Conservation (phyloP, 257 asterid species). For the Solanum etuberosum region DNA sequence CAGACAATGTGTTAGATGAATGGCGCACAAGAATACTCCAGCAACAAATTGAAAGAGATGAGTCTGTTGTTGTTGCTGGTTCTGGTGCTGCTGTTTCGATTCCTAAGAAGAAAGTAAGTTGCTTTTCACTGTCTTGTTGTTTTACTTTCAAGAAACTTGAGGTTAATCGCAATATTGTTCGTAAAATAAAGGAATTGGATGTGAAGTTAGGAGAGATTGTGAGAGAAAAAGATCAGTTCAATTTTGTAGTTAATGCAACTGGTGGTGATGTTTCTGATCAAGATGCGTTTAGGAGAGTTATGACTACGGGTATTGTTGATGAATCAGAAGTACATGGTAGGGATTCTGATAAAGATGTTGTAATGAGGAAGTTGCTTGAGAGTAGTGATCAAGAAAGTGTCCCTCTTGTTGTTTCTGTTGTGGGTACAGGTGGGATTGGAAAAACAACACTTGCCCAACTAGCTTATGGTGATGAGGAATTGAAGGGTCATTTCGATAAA, state of each 20-base stretch:
- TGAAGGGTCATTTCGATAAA: slow-evolving; percentile 1
- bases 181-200: slow-evolving; percentile 5
- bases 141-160: not conserved
- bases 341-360: slow-evolving; percentile 1
- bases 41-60: not conserved
- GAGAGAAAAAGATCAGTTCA: slow-evolving; percentile 1
- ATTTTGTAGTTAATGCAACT: not conserved
- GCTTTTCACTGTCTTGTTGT: not conserved
- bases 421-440: slow-evolving; percentile 39
- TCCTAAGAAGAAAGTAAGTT: not conserved
- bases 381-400: not conserved
- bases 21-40: not conserved
- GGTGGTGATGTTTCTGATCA: not conserved
- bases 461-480: slow-evolving; percentile 6
- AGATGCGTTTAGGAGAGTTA: not conserved
- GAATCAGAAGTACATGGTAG: slow-evolving; percentile 12
- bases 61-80: not conserved
- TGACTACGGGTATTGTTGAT: slow-evolving; percentile 7
- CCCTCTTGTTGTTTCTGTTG: slow-evolving; percentile 11
- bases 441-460: slow-evolving; percentile 32
- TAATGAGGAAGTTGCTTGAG: slow-evolving; percentile 12
- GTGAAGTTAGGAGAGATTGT: not conserved
- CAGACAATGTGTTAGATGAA: slow-evolving; percentile 10
- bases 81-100: not conserved
- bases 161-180: not conserved